Evolutionary conservation across 2,329 filamentous ascomycete species (phyloP).

Genomic region (Botryotinia convoluta): DNA sequence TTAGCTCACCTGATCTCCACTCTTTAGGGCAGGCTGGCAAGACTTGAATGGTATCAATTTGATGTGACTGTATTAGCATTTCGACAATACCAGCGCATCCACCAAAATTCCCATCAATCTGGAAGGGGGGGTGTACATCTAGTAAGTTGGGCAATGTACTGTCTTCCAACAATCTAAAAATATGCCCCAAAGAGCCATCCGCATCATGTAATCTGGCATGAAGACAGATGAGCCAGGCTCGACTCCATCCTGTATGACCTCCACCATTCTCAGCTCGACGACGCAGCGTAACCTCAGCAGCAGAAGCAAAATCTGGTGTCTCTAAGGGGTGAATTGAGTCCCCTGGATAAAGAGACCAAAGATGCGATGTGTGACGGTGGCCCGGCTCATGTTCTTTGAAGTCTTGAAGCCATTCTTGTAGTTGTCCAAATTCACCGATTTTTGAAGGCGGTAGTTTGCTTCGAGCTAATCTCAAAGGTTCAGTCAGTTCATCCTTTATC

Average conservation of each 20-base stretch:
- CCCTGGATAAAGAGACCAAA: conserved; percentile 46
- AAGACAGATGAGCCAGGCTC: conserved; percentile 47
- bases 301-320: conserved; percentile 36
- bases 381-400: conserved; percentile 43
- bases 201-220: conserved; percentile 45
- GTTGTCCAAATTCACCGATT: conserved; percentile 38
- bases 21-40: conserved; percentile 5
- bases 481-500: not conserved
- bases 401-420: conserved; percentile 45
- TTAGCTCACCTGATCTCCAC: not conserved
- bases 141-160: conserved; percentile 47
- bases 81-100: conserved; percentile 48
- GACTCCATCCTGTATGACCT: conserved; percentile 48
- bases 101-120: conserved; percentile 52
- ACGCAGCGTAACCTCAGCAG: conserved; percentile 36
- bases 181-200: conserved; percentile 41
- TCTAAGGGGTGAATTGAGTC: conserved; percentile 40
- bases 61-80: conserved; percentile 44
- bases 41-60: conserved; percentile 23
- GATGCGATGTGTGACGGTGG: conserved; percentile 47
- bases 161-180: conserved; percentile 42
- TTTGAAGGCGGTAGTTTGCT: conserved; percentile 18
- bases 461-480: not conserved
- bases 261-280: conserved; percentile 42
- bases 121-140: conserved; percentile 47